These are phyloP conservation scores for Scenedesmus sp. DNA, from an alignment of 163 green algal species.

Conservation along the genomic window DNA sequence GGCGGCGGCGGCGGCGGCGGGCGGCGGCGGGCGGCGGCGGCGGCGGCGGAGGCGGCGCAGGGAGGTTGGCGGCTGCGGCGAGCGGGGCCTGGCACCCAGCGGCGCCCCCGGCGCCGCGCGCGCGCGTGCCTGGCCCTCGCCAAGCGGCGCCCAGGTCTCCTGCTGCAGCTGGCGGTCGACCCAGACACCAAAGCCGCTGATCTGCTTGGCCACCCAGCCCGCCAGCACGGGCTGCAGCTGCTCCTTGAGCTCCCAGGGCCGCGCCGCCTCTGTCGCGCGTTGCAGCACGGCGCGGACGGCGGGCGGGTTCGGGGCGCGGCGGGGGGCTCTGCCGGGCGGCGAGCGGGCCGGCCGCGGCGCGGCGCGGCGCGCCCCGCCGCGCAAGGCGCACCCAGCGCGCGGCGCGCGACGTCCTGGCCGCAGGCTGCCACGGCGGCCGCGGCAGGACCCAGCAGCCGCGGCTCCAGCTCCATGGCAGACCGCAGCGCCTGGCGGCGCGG, in stretches of 20 bases:
- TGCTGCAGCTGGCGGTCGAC: conserved; percentile 41
- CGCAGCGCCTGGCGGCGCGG: conserved; percentile 14
- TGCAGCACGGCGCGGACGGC: too few species aligned
- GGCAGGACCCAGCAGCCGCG: conserved; percentile 22
- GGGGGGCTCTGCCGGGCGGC: neutral
- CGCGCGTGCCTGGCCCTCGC: conserved; percentile 18
- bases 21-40: too few species aligned
- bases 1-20: too few species aligned
- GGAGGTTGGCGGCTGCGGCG: too few species aligned
- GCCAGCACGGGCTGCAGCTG: conserved; percentile 44
- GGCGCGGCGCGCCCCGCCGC: too few species aligned
- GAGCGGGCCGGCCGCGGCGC: too few species aligned
- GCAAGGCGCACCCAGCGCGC: neutral
- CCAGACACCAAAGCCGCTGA: conserved; percentile 33
- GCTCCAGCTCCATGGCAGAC: conserved; percentile 36
- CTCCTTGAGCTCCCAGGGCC: conserved; percentile 9
- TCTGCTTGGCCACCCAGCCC: conserved; percentile 38
- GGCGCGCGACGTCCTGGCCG: neutral
- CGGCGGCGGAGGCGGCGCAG: too few species aligned
- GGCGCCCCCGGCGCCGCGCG: too few species aligned
- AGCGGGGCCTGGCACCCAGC: too few species aligned
- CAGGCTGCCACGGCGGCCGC: conserved; percentile 16
- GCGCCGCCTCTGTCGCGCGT: conserved; percentile 1
- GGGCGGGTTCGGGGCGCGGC: neutral
- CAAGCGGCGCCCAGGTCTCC: conserved; percentile 43